Evolutionary conservation across 306 rosid species (phyloP).

Genomic region (Trichosanthes cucumerina): DNA sequence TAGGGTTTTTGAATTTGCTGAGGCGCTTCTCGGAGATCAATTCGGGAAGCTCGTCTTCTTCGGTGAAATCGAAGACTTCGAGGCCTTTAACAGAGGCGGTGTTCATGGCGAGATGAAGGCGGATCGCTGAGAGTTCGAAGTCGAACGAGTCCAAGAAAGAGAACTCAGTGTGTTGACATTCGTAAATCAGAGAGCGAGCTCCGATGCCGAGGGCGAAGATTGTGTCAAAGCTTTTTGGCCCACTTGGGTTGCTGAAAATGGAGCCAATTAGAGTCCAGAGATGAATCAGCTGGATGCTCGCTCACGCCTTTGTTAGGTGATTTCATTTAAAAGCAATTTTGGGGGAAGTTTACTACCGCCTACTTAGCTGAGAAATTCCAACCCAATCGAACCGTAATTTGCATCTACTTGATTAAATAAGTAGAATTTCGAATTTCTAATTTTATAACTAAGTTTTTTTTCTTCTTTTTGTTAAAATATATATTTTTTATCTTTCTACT

Average conservation of each 20-base stretch:
- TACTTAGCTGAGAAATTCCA: no score
- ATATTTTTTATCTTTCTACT: no score
- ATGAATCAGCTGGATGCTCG: neutral
- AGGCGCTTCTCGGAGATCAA: slow-evolving; percentile 17
- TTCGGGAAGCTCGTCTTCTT: slow-evolving; percentile 40
- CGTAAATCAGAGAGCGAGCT: neutral
- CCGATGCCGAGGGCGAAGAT: neutral
- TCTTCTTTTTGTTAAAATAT: no score
- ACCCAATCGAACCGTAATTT: no score
- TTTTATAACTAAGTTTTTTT: no score
- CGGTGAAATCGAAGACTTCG: slow-evolving; percentile 46
- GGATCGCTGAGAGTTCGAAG: slow-evolving; percentile 10
- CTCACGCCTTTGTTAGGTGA: neutral
- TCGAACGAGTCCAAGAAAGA: slow-evolving; percentile 7
- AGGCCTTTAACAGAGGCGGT: slow-evolving; percentile 35
- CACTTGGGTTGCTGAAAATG: neutral
- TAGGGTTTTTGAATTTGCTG: slow-evolving; percentile 29
- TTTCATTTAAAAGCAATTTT: neutral
- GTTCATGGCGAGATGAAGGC: slow-evolving; percentile 29
- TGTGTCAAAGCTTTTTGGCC: neutral
- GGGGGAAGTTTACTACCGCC: neutral
- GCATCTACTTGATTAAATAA: no score
- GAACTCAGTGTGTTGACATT: neutral
- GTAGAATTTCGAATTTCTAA: no score
- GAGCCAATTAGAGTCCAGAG: neutral